Conservation (phyloP, 139 green algal species). For the Monoraphidium neglectum region DNA sequence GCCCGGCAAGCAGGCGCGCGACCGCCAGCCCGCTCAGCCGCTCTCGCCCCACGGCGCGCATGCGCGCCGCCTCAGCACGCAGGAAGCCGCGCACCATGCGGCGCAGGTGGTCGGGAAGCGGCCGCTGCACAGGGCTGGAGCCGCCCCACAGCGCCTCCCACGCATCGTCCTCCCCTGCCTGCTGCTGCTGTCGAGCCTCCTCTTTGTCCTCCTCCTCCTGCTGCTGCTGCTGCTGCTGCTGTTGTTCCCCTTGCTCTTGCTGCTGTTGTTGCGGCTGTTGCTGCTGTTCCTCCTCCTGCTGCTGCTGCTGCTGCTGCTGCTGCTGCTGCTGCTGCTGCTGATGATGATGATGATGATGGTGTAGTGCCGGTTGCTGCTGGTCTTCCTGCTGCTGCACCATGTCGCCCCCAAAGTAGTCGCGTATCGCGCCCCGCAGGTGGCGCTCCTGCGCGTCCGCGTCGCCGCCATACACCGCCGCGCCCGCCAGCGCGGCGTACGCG, state of each 20-base stretch:
- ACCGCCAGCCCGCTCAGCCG: slow-evolving; percentile 41
- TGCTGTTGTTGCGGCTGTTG: background rate
- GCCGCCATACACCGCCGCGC: slow-evolving; percentile 29
- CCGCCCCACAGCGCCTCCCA: slow-evolving; percentile 11
- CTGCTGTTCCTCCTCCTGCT: background rate
- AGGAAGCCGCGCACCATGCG: slow-evolving; percentile 18
- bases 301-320: background rate
- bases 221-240: background rate
- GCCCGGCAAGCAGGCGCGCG: slow-evolving; percentile 70
- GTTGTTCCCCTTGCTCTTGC: background rate
- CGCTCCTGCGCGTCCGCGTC: slow-evolving; percentile 35
- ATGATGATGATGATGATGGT: no score
- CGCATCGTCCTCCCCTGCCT: background rate
- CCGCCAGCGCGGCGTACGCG: slow-evolving; percentile 34
- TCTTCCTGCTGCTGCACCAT: background rate
- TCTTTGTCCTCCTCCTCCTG: background rate
- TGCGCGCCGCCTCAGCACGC: slow-evolving; percentile 17
- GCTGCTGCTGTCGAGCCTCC: background rate
- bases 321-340: slow-evolving; percentile 17
- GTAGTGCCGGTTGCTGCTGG: no score
- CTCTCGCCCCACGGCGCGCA: slow-evolving; percentile 10
- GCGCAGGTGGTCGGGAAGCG: slow-evolving; percentile 32
- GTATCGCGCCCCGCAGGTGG: slow-evolving; percentile 36
- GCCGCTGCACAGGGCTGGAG: slow-evolving; percentile 15
- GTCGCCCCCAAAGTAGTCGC: slow-evolving; percentile 53